Evolutionary conservation across 306 rosid species (phyloP).

Genomic region (Canavalia ensiformis): DNA sequence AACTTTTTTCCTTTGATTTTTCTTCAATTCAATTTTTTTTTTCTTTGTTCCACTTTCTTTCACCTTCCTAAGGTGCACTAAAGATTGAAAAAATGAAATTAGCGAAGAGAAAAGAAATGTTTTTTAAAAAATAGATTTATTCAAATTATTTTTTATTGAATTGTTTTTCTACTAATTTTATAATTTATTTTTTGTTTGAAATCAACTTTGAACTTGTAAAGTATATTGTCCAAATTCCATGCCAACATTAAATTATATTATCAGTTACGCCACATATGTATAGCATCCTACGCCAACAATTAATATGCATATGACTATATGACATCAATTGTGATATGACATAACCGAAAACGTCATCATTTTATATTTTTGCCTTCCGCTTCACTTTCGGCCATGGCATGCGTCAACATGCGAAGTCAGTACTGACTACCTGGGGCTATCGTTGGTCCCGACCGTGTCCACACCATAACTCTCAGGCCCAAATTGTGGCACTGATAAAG

Average conservation of each 20-base stretch:
- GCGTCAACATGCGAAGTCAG: conserved; percentile 44
- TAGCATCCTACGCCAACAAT: not conserved
- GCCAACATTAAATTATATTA: not conserved
- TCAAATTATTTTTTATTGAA: not conserved
- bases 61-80: too few species aligned
- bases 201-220: not conserved
- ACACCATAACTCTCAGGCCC: conserved; percentile 32
- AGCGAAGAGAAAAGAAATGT: not conserved
- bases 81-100: too few species aligned
- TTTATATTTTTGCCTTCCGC: not conserved
- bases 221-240: not conserved
- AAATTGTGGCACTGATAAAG: conserved; percentile 30
- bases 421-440: not conserved
- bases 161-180: not conserved
- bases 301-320: too few species aligned
- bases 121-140: not conserved
- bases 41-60: too few species aligned
- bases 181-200: not conserved
- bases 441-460: conserved; percentile 37
- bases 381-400: conserved; percentile 23
- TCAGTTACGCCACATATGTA: not conserved
- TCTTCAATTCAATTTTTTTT: too few species aligned
- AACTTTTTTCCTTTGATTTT: too few species aligned
- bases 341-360: conserved; percentile 14
- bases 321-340: not conserved